Evolutionary conservation across 2,329 filamentous ascomycete species (phyloP).

Genomic region (Shiraia sp.): DNA sequence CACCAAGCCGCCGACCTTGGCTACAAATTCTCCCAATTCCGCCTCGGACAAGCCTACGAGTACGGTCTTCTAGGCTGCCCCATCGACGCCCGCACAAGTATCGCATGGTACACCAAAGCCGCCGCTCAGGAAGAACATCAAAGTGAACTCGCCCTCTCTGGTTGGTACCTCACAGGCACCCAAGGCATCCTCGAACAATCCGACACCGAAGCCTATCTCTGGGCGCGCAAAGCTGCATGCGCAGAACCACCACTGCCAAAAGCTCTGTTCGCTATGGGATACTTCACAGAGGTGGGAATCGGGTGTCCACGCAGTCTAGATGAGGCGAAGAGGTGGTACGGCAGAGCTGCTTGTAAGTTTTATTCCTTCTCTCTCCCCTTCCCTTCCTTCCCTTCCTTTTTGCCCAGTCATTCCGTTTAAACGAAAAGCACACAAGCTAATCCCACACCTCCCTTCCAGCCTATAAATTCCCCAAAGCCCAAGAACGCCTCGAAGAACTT

Average conservation of each 20-base stretch:
- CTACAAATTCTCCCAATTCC: conserved; percentile 94
- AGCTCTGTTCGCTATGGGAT: conserved; percentile 97
- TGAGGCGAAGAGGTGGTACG: conserved; percentile 98
- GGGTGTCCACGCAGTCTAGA: conserved; percentile 84
- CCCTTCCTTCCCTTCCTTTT: no score
- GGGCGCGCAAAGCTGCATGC: conserved; percentile 90
- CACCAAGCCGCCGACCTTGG: conserved; percentile 82
- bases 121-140: conserved; percentile 94
- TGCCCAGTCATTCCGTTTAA: no score
- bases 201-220: conserved; percentile 95
- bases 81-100: conserved; percentile 81
- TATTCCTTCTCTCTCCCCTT: conserved; percentile 10
- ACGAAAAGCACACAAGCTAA: no score
- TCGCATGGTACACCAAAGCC: conserved; percentile 91
- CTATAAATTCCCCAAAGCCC: conserved; percentile 91
- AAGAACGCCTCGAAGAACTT: conserved; percentile 89
- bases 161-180: conserved; percentile 87
- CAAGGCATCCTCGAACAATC: conserved; percentile 87
- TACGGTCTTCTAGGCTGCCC: conserved; percentile 82
- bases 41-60: conserved; percentile 85
- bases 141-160: conserved; percentile 67
- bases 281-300: conserved; percentile 95
- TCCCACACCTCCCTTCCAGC: conserved; percentile 61
- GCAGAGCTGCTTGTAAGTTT: conserved; percentile 87
- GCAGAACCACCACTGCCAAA: conserved; percentile 77